A percentile compares a stretch with the other conserved stretches of the same genome.
These are phyloP conservation scores for Mallotus nudiflorus DNA, from an alignment of 345 rosid genomes.

Conservation along the genomic window DNA sequence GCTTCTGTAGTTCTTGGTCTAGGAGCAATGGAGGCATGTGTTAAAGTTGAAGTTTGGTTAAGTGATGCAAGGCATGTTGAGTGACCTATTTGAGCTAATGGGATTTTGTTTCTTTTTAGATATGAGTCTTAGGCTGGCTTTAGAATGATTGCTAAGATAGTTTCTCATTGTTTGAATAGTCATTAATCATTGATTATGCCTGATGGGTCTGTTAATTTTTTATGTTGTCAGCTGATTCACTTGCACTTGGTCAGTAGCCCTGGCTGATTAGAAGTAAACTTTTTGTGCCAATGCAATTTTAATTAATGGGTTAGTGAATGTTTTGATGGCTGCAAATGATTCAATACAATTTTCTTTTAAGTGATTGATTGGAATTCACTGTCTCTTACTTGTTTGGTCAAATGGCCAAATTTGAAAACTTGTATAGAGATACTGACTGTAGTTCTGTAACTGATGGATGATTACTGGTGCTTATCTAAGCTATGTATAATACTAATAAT, in stretches of 20 bases:
- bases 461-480: slow-evolving; percentile 13
- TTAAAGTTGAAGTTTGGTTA: neutral
- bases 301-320: neutral
- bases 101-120: neutral
- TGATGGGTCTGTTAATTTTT: neutral
- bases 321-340: neutral
- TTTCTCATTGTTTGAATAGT: neutral
- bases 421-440: neutral
- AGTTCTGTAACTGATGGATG: neutral
- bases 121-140: neutral
- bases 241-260: neutral
- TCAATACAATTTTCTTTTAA: neutral
- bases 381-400: neutral
- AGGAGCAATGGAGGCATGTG: slow-evolving; percentile 10
- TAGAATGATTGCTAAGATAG: neutral
- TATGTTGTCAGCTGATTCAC: neutral
- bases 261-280: neutral
- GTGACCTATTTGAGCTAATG: slow-evolving; percentile 1
- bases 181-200: too few relatives aligned
- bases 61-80: neutral
- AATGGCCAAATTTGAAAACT: neutral
- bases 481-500: neutral
- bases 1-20: slow-evolving; percentile 9
- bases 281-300: neutral
- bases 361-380: neutral